Evolutionary conservation across 495 filamentous ascomycete genomes (phyloP).

Genomic region (Aspergillus biplanus): DNA sequence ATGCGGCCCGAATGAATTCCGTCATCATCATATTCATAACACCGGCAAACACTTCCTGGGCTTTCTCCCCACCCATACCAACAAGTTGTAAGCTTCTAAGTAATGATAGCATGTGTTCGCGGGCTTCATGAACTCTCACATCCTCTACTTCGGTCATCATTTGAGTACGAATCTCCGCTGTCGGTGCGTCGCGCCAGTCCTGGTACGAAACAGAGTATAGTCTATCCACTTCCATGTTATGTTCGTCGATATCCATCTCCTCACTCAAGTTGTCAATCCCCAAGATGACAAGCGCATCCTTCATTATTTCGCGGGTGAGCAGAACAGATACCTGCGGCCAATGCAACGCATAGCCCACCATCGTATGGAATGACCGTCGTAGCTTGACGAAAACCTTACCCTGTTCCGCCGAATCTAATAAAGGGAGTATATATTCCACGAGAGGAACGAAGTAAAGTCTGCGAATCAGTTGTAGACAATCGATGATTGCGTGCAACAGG

Average conservation of each 20-base stretch:
- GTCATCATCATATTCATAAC: conserved; percentile 73
- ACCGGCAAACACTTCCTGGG: conserved; percentile 75
- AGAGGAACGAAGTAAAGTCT: conserved; percentile 52
- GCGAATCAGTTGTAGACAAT: conserved; percentile 47
- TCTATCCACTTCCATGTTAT: conserved; percentile 45
- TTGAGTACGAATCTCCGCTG: conserved; percentile 28
- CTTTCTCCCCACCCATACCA: conserved; percentile 73
- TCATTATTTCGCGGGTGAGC: conserved; percentile 56
- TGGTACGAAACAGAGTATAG: conserved; percentile 44
- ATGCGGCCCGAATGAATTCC: conserved; percentile 63
- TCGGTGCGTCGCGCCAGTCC: conserved; percentile 40
- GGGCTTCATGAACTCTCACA: conserved; percentile 41
- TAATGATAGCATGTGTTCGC: conserved; percentile 58
- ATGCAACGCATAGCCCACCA: conserved; percentile 67
- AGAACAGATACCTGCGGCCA: conserved; percentile 52
- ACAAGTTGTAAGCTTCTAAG: conserved; percentile 67
- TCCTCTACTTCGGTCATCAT: conserved; percentile 47
- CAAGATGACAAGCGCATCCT: conserved; percentile 58
- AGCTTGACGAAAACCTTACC: conserved; percentile 53
- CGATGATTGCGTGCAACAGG: conserved; percentile 43
- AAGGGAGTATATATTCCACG: conserved; percentile 41
- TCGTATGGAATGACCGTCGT: conserved; percentile 63
- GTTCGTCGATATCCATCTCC: conserved; percentile 20
- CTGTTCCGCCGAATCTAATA: conserved; percentile 32
- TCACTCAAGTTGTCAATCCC: conserved; percentile 50